phyloP scores from a whole-genome alignment of 805 yeast species.

The Pichia phayaonensis region DNA sequence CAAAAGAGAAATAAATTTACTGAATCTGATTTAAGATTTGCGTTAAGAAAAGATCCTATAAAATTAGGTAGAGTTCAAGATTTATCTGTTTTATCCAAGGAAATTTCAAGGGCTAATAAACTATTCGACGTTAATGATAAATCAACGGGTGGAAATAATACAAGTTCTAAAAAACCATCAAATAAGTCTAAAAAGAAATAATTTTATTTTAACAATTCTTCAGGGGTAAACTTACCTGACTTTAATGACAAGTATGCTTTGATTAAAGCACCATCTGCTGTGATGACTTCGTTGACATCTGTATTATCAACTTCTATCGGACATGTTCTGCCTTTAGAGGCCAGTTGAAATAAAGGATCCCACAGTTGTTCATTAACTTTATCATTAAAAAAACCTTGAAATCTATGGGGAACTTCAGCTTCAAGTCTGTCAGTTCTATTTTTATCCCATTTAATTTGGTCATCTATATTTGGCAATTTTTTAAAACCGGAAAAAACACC shows the following conservation, averaged over 20 bases:
- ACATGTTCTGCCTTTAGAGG: too few relatives aligned
- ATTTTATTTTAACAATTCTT: slow-evolving; percentile 7
- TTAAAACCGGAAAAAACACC: slow-evolving; percentile 45
- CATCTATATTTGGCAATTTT: slow-evolving; percentile 32
- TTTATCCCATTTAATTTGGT: slow-evolving; percentile 30
- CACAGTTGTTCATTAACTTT: slow-evolving; percentile 11
- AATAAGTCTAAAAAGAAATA: neutral
- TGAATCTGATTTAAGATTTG: slow-evolving; percentile 68
- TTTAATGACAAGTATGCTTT: too few relatives aligned
- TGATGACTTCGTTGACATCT: too few relatives aligned
- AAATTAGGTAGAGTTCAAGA: slow-evolving; percentile 67
- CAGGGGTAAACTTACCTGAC: neutral
- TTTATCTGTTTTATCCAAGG: slow-evolving; percentile 49
- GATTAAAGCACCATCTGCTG: too few relatives aligned
- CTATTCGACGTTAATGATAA: slow-evolving; percentile 60
- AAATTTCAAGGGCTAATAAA: slow-evolving; percentile 58
- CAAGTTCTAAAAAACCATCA: slow-evolving; percentile 2
- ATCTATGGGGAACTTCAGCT: slow-evolving; percentile 13
- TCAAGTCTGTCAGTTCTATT: too few relatives aligned
- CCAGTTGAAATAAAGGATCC: slow-evolving; percentile 10
- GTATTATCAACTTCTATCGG: too few relatives aligned
- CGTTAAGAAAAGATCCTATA: slow-evolving; percentile 54
- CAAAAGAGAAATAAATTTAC: slow-evolving; percentile 53
- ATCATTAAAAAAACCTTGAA: slow-evolving; percentile 9
- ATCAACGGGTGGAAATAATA: slow-evolving; percentile 22